Evolutionary conservation across 2,329 filamentous ascomycete genomes (phyloP).

Genomic region (Beauveria brongniartii): DNA sequence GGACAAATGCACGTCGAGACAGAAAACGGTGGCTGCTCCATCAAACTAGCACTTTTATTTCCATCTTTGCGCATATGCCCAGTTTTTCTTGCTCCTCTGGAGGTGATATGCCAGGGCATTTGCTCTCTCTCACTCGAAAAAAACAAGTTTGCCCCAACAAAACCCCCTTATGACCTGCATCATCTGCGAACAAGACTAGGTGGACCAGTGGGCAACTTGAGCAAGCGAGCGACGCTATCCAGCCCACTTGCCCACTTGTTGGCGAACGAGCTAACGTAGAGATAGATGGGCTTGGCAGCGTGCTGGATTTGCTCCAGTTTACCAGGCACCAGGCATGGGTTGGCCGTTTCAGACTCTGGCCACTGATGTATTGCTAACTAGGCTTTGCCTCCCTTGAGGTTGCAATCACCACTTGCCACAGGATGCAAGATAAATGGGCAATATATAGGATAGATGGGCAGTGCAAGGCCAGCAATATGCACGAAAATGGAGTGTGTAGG

Average conservation of each 20-base stretch:
- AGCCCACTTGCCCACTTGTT: not conserved
- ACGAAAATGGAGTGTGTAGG: not conserved
- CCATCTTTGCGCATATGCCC: not conserved
- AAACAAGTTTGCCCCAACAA: not conserved
- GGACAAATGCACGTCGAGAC: too few relatives aligned
- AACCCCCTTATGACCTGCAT: slow-evolving; percentile 3
- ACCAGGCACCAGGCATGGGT: slow-evolving; percentile 3
- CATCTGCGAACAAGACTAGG: not conserved
- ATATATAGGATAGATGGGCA: not conserved
- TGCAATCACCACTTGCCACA: not conserved
- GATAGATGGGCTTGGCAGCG: not conserved
- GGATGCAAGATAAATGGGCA: not conserved
- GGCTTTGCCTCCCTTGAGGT: not conserved
- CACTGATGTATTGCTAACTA: not conserved
- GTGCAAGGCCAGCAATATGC: not conserved
- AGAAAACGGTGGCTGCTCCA: too few relatives aligned
- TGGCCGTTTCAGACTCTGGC: not conserved
- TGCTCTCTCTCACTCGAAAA: too few relatives aligned
- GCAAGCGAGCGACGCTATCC: not conserved
- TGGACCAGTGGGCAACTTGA: not conserved
- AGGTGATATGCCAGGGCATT: too few relatives aligned
- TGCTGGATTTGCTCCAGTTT: slow-evolving; percentile 1
- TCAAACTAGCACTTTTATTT: not conserved
- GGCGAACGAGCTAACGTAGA: not conserved
- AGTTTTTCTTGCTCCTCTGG: not conserved